These are phyloP conservation scores for Lachnellula cervina DNA, from an alignment of 2,329 filamentous ascomycete genomes.

Conservation along the genomic window DNA sequence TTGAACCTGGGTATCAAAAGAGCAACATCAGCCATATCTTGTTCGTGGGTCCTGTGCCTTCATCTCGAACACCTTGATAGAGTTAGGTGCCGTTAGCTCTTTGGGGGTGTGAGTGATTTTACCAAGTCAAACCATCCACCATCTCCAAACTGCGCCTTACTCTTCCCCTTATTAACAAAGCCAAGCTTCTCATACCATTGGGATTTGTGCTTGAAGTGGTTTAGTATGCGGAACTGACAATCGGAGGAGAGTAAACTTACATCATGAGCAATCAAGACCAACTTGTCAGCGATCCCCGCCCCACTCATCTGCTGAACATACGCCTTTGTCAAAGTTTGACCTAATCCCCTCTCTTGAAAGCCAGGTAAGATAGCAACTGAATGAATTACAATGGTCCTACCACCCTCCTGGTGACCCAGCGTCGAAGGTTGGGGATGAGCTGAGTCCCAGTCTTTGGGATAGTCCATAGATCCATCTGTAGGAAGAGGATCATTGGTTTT, in stretches of 20 bases:
- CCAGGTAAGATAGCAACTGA: slow-evolving; percentile 75
- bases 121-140: slow-evolving; percentile 84
- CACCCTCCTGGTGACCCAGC: slow-evolving; percentile 67
- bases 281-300: slow-evolving; percentile 63
- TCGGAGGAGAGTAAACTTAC: slow-evolving; percentile 35
- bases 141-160: slow-evolving; percentile 67
- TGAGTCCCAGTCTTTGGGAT: slow-evolving; percentile 62
- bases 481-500: slow-evolving; percentile 59
- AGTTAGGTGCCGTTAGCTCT: neutral
- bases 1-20: slow-evolving; percentile 18
- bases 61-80: slow-evolving; percentile 24
- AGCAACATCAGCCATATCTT: slow-evolving; percentile 23
- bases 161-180: slow-evolving; percentile 64
- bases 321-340: slow-evolving; percentile 66
- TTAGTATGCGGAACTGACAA: slow-evolving; percentile 1
- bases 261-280: slow-evolving; percentile 74
- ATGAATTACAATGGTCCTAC: slow-evolving; percentile 74
- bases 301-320: slow-evolving; percentile 74
- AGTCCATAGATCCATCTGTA: slow-evolving; percentile 71
- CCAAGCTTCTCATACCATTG: slow-evolving; percentile 73
- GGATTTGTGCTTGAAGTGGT: slow-evolving; percentile 52
- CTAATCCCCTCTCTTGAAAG: slow-evolving; percentile 69
- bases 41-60: slow-evolving; percentile 26
- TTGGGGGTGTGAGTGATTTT: slow-evolving; percentile 23
- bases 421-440: slow-evolving; percentile 39